Evolutionary conservation across 1,284 basidiomycete species (phyloP), one percentile per base, ranked within the genome.

Genomic region (Apiotrichum brassicae): DNA sequence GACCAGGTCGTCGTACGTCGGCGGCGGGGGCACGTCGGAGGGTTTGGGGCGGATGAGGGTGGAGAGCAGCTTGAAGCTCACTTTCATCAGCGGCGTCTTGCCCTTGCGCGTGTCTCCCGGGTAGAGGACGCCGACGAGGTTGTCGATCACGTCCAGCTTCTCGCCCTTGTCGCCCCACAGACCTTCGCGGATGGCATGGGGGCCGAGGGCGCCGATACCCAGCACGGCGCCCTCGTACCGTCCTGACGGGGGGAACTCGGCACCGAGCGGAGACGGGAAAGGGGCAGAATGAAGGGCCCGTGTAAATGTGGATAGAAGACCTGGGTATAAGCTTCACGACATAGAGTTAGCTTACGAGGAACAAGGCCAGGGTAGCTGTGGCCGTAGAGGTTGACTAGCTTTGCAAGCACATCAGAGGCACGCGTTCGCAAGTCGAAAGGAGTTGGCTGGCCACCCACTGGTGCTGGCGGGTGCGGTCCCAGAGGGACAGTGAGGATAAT

Each of bases 271-370:
- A 6, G 66, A 66, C 3, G 68, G 66, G 56, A 64, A 65, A 13
- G 70, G 67, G 6, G 67, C 54, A 1, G 67, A 64, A 6, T 63
- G 42, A 3, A 97, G 81, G 0, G 91, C 91, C 13, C 92, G 80
- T 7, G 93, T 78, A 6, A 98, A 80, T 0, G 94, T 97, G 64
- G 94, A 92, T 74, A 93, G 86, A 42, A 97, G 85, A 9, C 94
- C 84, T 26, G 87, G 25, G 6, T 33, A 24, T 35, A 16, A 43
- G 37, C 9, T 33, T 6, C 4, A 2, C 6, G n/a, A n/a, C n/a
- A n/a, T n/a, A n/a, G n/a, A n/a, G n/a, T n/a, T n/a, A 9, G 65
- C 67, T 57, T 47, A 69, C 72, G 65, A 16, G 73, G 72, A 39
- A 70, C 62, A 14, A 81, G 66, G 3, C 76, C 74, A 6, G 78